Base-by-base conservation (phyloP, 768 basidiomycete species). In the Russula compacta region DNA sequence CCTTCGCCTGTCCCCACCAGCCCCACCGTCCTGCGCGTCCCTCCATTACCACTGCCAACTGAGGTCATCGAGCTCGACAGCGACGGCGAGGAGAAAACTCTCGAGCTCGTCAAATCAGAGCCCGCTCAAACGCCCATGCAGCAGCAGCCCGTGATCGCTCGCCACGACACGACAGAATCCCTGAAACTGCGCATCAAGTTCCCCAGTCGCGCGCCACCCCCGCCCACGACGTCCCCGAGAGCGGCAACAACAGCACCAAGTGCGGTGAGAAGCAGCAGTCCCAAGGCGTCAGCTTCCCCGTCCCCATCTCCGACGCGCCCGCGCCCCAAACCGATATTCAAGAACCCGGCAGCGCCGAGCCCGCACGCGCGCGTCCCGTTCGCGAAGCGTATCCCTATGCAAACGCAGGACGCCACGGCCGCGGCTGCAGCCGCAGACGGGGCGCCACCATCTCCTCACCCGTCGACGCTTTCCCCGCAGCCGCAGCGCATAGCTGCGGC, bases 31-130 rank as follows among this genome's bases (percentile, higher is more conserved):
- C 38, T 17, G 15, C 50, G 19, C 7, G 21, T 14, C 50, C 19
- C 6, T 38, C 10, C 51, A 4, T 19, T 14, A 11, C 12, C 60
- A 24, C 56, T 24, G 17, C 43, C 21, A 1, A 11, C 56, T 10
- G 61, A 62, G 2, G 9, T 62, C 46, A 62, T 62, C 44, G 61
- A 62, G 46, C 61, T 62, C 11, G 61, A 62, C 51, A 62, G 51
- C 46, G 61, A 62, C 6, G 61, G 61, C 51, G 61, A 62, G 32
- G 61, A 62, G 46, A 33, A 36, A 17, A 21, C 21, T 1, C 21
- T 21, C 1, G 39, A 53, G 14, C 11, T 55, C 3, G 46, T 58
- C 38, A 62, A 61, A 32, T 48, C n/a, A 43, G 56, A 62, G 33
- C 21, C 51, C 3, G 24, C 24, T 29, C 24, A 1, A 29, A n/a